Evolutionary conservation across 2,329 filamentous ascomycete genomes (phyloP).

Genomic region (Chaetomiaceae sp.): DNA sequence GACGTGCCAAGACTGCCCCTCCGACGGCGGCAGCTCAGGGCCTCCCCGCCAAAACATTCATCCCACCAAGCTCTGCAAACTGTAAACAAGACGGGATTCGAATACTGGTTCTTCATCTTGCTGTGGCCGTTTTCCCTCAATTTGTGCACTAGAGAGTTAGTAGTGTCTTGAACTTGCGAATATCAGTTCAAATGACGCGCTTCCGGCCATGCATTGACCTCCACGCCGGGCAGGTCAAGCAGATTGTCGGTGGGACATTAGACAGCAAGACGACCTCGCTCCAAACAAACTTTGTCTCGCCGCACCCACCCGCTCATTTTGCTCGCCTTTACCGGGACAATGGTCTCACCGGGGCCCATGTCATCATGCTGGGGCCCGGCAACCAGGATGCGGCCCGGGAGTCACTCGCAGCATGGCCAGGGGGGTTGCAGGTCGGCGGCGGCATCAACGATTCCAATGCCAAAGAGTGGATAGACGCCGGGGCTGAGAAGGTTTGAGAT

Average conservation of each 20-base stretch:
- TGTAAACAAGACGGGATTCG: too few relatives aligned
- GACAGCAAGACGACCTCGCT: constrained; percentile 62
- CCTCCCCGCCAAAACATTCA: neutral
- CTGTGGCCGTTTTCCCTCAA: too few relatives aligned
- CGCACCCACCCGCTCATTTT: constrained; percentile 76
- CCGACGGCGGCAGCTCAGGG: neutral
- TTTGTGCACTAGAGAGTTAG: too few relatives aligned
- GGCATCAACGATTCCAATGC: constrained; percentile 87
- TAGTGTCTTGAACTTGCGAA: too few relatives aligned
- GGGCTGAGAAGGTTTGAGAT: constrained; percentile 78
- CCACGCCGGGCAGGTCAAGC: constrained; percentile 95
- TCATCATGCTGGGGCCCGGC: constrained; percentile 91
- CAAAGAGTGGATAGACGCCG: constrained; percentile 75
- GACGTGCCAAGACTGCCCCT: constrained; percentile 11
- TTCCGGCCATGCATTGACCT: constrained; percentile 97
- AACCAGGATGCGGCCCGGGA: constrained; percentile 77
- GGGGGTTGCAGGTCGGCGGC: constrained; percentile 83
- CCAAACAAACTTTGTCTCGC: constrained; percentile 89
- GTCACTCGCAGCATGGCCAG: constrained; percentile 73
- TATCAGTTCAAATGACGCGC: constrained; percentile 61
- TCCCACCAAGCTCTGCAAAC: neutral
- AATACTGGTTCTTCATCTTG: neutral
- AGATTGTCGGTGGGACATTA: constrained; percentile 94
- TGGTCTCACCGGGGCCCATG: constrained; percentile 73
- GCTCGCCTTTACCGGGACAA: constrained; percentile 75